Conservation (phyloP, 371 early-diverging fungal species). For the Rhizomucor pusillus region DNA sequence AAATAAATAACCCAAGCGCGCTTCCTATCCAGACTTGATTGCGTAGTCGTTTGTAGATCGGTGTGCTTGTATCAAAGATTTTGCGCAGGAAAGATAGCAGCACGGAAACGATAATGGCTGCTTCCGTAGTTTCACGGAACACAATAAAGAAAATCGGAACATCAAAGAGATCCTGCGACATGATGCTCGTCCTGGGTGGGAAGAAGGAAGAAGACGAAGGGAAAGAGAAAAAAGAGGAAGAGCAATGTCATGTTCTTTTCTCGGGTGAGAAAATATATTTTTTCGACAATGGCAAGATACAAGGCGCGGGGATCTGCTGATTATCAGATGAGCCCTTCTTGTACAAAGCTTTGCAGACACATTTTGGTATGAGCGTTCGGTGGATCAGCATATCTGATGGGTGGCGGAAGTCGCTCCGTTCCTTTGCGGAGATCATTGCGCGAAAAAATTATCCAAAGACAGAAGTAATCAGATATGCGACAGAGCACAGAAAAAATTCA, state of each 20-base stretch:
- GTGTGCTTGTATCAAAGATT: slow-evolving; percentile 47
- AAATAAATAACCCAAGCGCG: slow-evolving; percentile 54
- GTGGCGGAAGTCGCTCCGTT: too few species aligned
- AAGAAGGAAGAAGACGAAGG: slow-evolving; percentile 4
- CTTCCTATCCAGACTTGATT: slow-evolving; percentile 71
- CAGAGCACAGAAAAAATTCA: too few species aligned
- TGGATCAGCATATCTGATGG: too few species aligned
- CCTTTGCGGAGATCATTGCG: too few species aligned
- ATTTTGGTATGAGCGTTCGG: too few species aligned
- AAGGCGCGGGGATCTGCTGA: too few species aligned
- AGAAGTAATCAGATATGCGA: too few species aligned
- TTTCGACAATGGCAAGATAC: too few species aligned
- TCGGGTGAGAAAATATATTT: neutral
- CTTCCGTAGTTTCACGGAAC: slow-evolving; percentile 83
- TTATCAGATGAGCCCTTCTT: slow-evolving; percentile 2
- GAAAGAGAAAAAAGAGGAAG: neutral
- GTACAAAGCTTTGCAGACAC: too few species aligned
- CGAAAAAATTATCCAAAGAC: too few species aligned
- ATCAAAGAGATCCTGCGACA: slow-evolving; percentile 56
- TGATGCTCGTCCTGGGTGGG: neutral
- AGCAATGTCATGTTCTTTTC: neutral
- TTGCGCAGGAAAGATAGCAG: slow-evolving; percentile 68
- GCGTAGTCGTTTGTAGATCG: slow-evolving; percentile 45
- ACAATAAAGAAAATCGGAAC: slow-evolving; percentile 83
- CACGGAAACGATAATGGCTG: slow-evolving; percentile 80